Conservation (phyloP, 768 basidiomycete species). For the Baorangia bicolor region DNA sequence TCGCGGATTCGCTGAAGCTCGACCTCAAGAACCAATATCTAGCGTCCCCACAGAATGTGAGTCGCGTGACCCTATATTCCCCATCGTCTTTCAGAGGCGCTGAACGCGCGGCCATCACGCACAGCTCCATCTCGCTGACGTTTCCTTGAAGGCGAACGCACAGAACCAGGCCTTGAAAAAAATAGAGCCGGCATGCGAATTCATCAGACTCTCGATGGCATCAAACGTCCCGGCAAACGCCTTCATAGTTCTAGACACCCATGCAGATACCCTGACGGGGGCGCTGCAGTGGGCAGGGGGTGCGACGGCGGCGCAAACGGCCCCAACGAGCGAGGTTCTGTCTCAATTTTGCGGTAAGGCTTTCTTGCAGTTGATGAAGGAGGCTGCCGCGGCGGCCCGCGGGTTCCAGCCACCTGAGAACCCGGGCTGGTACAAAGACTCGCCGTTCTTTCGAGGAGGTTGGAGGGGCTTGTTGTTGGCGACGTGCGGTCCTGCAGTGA, state of each 20-base stretch:
- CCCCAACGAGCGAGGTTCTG: background rate
- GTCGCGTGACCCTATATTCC: background rate
- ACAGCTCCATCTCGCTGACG: background rate
- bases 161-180: background rate
- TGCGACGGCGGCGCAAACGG: accelerated
- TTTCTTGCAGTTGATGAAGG: background rate
- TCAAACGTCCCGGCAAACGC: background rate
- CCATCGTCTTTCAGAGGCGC: too few relatives aligned
- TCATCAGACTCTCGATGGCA: background rate
- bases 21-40: background rate
- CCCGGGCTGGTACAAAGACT: background rate
- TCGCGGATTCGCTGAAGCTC: background rate
- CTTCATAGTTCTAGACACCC: background rate
- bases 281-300: background rate
- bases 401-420: background rate
- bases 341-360: background rate
- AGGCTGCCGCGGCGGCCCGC: background rate
- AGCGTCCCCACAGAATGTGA: background rate
- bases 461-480: background rate
- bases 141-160: background rate
- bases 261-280: background rate
- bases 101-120: background rate
- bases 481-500: background rate
- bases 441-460: background rate
- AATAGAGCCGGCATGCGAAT: background rate